Evolutionary conservation across 2,329 filamentous ascomycete genomes (phyloP).

Genomic region (Davidsoniella virescens): DNA sequence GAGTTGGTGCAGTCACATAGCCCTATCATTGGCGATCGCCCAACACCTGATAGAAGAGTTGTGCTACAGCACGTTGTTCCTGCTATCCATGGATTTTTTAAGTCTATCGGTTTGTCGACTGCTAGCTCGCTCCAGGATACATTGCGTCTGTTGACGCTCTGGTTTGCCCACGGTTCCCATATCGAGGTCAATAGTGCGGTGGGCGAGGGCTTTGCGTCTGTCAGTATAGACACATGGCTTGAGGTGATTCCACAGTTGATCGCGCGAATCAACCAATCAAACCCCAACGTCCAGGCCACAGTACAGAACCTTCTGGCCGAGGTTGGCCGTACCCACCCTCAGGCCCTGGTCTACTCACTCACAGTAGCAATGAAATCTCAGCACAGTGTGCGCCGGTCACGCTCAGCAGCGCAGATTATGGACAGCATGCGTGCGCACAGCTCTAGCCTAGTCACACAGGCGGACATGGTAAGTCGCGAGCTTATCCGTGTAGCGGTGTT

Average conservation of each 20-base stretch:
- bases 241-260: slow-evolving; percentile 97
- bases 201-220: slow-evolving; percentile 74
- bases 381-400: slow-evolving; percentile 65
- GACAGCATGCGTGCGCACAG: slow-evolving; percentile 96
- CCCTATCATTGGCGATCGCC: slow-evolving; percentile 18
- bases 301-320: slow-evolving; percentile 87
- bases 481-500: slow-evolving; percentile 91
- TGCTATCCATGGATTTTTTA: slow-evolving; percentile 90
- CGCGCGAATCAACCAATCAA: slow-evolving; percentile 91
- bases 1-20: slow-evolving; percentile 68
- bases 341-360: slow-evolving; percentile 89
- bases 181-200: slow-evolving; percentile 77
- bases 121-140: slow-evolving; percentile 94
- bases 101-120: slow-evolving; percentile 81
- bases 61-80: slow-evolving; percentile 83
- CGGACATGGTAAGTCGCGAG: slow-evolving; percentile 87
- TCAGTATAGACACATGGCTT: slow-evolving; percentile 96
- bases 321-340: slow-evolving; percentile 84
- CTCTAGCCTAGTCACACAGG: slow-evolving; percentile 80
- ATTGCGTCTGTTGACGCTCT: slow-evolving; percentile 76
- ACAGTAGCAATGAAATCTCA: slow-evolving; percentile 95
- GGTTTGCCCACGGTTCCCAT: slow-evolving; percentile 87
- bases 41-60: slow-evolving; percentile 41
- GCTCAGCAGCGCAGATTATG: slow-evolving; percentile 88
- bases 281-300: slow-evolving; percentile 69